Evolutionary conservation across 2,329 filamentous ascomycete genomes (phyloP).

Genomic region (Berkeleyomyces rouxiae): DNA sequence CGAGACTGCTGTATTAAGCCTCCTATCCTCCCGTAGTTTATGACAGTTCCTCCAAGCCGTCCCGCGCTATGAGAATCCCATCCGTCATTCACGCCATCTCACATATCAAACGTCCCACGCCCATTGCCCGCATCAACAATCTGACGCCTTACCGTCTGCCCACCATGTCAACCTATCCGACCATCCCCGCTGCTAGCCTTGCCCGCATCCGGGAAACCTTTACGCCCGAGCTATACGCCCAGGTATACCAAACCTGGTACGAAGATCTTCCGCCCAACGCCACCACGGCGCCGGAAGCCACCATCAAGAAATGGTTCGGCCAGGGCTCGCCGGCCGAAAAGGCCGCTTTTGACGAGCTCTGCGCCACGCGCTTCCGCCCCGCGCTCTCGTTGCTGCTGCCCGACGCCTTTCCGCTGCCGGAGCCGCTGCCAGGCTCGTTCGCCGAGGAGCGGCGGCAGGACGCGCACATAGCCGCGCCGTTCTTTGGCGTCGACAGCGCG

Average conservation of each 20-base stretch:
- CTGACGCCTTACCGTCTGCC: neutral
- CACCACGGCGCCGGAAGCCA: neutral
- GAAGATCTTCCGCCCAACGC: slow-evolving; percentile 4
- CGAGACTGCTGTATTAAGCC: neutral
- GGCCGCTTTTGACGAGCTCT: slow-evolving; percentile 8
- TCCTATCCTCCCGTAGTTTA: too few species aligned
- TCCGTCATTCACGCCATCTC: neutral
- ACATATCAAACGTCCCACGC: neutral
- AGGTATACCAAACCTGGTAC: slow-evolving; percentile 11
- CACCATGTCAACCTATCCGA: neutral
- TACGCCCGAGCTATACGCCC: slow-evolving; percentile 6
- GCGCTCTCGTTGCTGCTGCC: slow-evolving; percentile 1
- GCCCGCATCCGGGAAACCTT: slow-evolving; percentile 6
- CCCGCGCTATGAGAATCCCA: neutral
- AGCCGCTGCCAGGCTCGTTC: slow-evolving; percentile 12
- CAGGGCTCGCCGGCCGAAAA: neutral
- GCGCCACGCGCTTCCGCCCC: neutral
- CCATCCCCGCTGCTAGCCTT: neutral
- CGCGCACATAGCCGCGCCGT: slow-evolving; percentile 6
- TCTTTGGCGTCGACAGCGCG: slow-evolving; percentile 4
- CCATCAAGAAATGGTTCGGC: slow-evolving; percentile 13
- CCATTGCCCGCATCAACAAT: neutral
- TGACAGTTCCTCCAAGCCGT: neutral
- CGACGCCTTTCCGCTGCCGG: slow-evolving; percentile 19
- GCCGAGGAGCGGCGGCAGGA: slow-evolving; percentile 6